Percentiles rank a stretch among this genome's conserved stretches.
phyloP scores from a whole-genome alignment of 495 filamentous ascomycete genomes.

The Xylaria cubensis region DNA sequence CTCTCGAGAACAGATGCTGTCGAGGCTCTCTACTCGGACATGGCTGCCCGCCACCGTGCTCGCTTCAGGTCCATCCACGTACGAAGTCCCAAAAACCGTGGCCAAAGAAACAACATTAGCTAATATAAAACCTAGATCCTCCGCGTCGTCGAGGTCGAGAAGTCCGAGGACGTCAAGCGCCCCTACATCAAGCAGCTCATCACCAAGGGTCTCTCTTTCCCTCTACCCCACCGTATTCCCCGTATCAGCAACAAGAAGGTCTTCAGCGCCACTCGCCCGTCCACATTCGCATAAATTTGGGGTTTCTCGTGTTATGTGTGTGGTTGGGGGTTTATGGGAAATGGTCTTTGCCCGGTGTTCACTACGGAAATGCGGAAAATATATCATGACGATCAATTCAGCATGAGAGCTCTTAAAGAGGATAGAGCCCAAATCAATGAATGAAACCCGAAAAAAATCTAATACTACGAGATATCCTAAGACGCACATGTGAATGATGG shows the following conservation, averaged over 20 bases:
- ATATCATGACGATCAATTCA: constrained; percentile 47
- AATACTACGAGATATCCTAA: constrained; percentile 10
- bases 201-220: constrained; percentile 94
- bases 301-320: constrained; percentile 45
- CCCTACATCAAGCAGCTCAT: constrained; percentile 99
- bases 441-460: constrained; percentile 30
- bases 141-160: constrained; percentile 95
- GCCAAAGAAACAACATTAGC: not conserved
- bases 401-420: constrained; percentile 41
- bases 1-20: constrained; percentile 94
- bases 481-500: not conserved
- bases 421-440: constrained; percentile 31
- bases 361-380: constrained; percentile 59
- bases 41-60: constrained; percentile 97
- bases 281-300: constrained; percentile 72
- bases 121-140: constrained; percentile 71
- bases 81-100: constrained; percentile 49
- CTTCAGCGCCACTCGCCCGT: constrained; percentile 88
- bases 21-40: constrained; percentile 97
- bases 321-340: constrained; percentile 52
- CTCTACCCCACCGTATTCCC: constrained; percentile 92
- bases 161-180: constrained; percentile 88
- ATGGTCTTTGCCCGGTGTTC: constrained; percentile 59
- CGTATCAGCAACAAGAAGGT: constrained; percentile 82
- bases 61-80: constrained; percentile 98